A percentile compares a stretch with the other conserved stretches of the same genome.
Evolutionary conservation across 805 yeast genomes (phyloP).

Genomic region (Metschnikowia vanudenii): DNA sequence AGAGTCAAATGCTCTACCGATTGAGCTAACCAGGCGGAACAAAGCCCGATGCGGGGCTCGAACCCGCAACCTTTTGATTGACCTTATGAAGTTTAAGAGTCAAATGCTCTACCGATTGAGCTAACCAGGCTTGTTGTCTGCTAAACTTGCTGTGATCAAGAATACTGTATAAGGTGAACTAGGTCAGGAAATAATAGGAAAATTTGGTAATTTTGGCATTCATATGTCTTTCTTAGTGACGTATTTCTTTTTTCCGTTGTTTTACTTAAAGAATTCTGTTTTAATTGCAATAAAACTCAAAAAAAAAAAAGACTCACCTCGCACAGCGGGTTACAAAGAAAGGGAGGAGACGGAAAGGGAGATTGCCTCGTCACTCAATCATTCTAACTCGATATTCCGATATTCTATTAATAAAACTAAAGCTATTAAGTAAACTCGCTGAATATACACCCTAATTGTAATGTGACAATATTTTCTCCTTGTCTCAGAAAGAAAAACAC

Average conservation of each 20-base stretch:
- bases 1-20: slow-evolving; percentile 21
- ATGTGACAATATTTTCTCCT: background rate
- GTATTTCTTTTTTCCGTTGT: background rate
- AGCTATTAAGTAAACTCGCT: background rate
- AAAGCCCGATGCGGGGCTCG: slow-evolving; percentile 27
- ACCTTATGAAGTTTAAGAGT: slow-evolving; percentile 23
- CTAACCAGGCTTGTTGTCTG: slow-evolving; percentile 21
- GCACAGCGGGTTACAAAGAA: too few relatives aligned
- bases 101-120: slow-evolving; percentile 27
- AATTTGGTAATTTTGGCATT: background rate
- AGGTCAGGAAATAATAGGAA: background rate
- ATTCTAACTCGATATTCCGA: too few relatives aligned
- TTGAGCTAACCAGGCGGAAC: slow-evolving; percentile 25
- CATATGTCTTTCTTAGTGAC: too few relatives aligned
- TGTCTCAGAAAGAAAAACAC: too few relatives aligned
- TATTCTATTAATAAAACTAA: too few relatives aligned
- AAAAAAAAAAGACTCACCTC: too few relatives aligned
- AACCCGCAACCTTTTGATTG: slow-evolving; percentile 27
- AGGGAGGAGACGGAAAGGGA: too few relatives aligned
- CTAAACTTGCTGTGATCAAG: too few relatives aligned
- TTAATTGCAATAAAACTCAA: too few relatives aligned
- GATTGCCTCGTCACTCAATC: too few relatives aligned
- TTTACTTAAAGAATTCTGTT: too few relatives aligned
- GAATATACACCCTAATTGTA: background rate
- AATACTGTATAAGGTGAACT: too few relatives aligned